Base-by-base conservation (phyloP, 495 filamentous ascomycete species). In the Articulospora tetracladia region DNA sequence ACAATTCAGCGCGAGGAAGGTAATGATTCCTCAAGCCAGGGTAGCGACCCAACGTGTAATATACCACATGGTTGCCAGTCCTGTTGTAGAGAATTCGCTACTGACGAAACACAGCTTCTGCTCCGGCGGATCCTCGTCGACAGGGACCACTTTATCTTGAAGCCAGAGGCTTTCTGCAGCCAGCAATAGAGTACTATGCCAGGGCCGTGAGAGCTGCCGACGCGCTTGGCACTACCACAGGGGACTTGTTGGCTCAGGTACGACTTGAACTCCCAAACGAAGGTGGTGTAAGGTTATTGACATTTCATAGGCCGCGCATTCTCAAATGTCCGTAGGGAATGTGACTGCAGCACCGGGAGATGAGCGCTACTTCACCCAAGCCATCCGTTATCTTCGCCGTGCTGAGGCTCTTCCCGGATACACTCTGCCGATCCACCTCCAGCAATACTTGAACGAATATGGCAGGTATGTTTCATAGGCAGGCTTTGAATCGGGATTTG, bases 271-370 rank as follows among this genome's bases (percentile, higher is more conserved):
- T 44, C 3, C 25, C 19, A 27, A 13, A 58, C 27, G 30, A 24
- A 32, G 61, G 7, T 25, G 25, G 23, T 36, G 41, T 44, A 51
- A 20, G 39, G n/a, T 53, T 19, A n/a, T n/a, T 44, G 17, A 44
- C 39, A 44, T 8, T 44, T 3, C 3, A 58, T 61, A 81, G 79
- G 70, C 74, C 28, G 79, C 79, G 1, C 78, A 82, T 68, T 75
- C 79, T 27, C 77, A 74, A 62, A 83, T 83, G 73, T 77, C 72
- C 46, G 64, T 82, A 12, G 79, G 79, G 26, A 82, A 82, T 61
- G 77, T 80, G 11, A 78, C 77, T 13, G 67, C 65, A 17, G 47
- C 75, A 19, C 69, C 73, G 17, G 68, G 67, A 34, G 78, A 74
- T 53, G 71, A 75, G 47, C 69, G 65, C 8, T 69, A 78, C 47